Conservation (phyloP, 768 basidiomycete genomes). For the Trametes cinnabarina region DNA sequence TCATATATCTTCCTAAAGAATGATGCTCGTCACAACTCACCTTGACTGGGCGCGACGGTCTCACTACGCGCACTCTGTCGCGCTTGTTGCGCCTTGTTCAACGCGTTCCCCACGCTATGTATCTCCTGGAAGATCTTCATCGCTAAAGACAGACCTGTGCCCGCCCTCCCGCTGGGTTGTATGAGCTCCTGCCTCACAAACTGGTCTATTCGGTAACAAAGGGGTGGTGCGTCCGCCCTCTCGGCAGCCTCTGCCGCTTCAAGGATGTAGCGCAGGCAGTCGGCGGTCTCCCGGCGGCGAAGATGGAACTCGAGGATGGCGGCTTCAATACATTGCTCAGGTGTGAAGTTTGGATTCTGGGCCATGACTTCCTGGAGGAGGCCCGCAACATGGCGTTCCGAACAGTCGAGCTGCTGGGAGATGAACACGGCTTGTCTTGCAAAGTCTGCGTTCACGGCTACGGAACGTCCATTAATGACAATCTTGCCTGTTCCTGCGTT, state of each 20-base stretch:
- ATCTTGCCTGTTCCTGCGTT: slow-evolving; percentile 53
- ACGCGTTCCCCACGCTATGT: slow-evolving; percentile 52
- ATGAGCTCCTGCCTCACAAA: slow-evolving; percentile 60
- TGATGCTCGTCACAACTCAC: slow-evolving; percentile 34
- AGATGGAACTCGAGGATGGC: slow-evolving; percentile 68
- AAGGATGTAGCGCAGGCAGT: slow-evolving; percentile 67
- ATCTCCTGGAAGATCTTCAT: slow-evolving; percentile 61
- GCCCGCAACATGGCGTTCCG: slow-evolving; percentile 75
- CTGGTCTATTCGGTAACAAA: slow-evolving; percentile 49
- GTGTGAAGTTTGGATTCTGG: slow-evolving; percentile 60
- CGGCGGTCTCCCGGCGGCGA: slow-evolving; percentile 66
- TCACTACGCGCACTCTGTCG: slow-evolving; percentile 62
- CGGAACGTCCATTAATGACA: slow-evolving; percentile 58
- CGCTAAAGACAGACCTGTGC: slow-evolving; percentile 46
- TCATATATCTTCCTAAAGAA: neutral
- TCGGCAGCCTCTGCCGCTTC: slow-evolving; percentile 56
- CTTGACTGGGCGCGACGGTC: slow-evolving; percentile 57
- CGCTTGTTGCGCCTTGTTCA: slow-evolving; percentile 53
- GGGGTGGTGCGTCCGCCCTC: slow-evolving; percentile 41
- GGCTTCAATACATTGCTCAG: slow-evolving; percentile 59
- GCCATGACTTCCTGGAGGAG: slow-evolving; percentile 64
- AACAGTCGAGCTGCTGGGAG: slow-evolving; percentile 76
- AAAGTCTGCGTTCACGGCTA: slow-evolving; percentile 77
- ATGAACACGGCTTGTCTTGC: slow-evolving; percentile 75
- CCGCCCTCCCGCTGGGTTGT: slow-evolving; percentile 32